These are phyloP conservation scores for Heritiera littoralis DNA, from an alignment of 345 rosid species.

Conservation along the genomic window DNA sequence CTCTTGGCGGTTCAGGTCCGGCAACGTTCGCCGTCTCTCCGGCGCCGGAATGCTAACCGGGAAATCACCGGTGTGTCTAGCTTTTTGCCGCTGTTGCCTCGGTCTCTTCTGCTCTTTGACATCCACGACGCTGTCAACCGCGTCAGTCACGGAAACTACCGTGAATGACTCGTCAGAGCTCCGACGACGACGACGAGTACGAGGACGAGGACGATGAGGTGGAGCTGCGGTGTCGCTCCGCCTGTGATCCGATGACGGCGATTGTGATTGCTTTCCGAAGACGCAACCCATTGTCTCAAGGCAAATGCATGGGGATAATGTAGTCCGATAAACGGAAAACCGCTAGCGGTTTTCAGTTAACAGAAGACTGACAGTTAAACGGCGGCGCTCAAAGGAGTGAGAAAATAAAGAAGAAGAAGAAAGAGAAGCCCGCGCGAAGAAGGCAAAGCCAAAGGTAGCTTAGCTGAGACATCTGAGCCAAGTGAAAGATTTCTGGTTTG, in stretches of 20 bases:
- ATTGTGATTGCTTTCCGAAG: slow-evolving; percentile 35
- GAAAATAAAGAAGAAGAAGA: not conserved
- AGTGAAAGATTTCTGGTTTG: not conserved
- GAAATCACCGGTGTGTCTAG: slow-evolving; percentile 40
- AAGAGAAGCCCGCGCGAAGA: slow-evolving; percentile 30
- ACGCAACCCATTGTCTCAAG: slow-evolving; percentile 62
- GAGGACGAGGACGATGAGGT: not conserved
- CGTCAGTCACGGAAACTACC: slow-evolving; percentile 28
- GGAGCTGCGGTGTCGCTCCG: slow-evolving; percentile 21
- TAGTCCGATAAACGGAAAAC: slow-evolving; percentile 10
- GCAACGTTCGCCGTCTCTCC: slow-evolving; percentile 36
- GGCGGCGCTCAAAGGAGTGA: not conserved
- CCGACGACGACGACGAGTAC: slow-evolving; percentile 29
- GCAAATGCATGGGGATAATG: slow-evolving; percentile 11
- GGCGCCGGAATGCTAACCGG: slow-evolving; percentile 30
- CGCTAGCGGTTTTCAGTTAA: not conserved
- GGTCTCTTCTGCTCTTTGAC: slow-evolving; percentile 29
- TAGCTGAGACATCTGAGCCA: slow-evolving; percentile 12
- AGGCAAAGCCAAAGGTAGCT: slow-evolving; percentile 24
- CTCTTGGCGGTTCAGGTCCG: slow-evolving; percentile 42
- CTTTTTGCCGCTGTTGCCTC: slow-evolving; percentile 35
- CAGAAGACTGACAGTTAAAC: not conserved
- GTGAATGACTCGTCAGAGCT: slow-evolving; percentile 32
- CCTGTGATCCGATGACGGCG: slow-evolving; percentile 27
- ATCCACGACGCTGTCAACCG: slow-evolving; percentile 24